Percentiles rank a stretch among this genome's conserved stretches.
These are phyloP conservation scores for Suhomyces guaymorum DNA, from an alignment of 1,139 yeast genomes.

Conservation along the genomic window DNA sequence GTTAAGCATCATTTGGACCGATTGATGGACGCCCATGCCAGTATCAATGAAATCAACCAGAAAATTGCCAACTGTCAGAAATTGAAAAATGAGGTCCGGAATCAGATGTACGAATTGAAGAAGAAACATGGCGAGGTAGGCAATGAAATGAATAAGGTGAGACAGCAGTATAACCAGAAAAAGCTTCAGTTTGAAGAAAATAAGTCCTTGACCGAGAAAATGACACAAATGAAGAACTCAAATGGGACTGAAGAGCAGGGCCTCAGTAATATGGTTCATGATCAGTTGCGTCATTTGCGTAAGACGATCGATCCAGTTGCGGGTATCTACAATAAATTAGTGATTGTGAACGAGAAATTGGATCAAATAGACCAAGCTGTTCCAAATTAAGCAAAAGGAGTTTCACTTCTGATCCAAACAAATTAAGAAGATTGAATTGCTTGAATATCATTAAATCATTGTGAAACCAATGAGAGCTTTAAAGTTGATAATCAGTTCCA, in stretches of 20 bases:
- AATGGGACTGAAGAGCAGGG: conserved; percentile 14
- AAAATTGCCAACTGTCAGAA: conserved; percentile 40
- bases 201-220: conserved; percentile 16
- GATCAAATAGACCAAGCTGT: conserved; percentile 21
- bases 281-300: conserved; percentile 17
- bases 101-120: conserved; percentile 39
- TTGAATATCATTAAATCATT: too few relatives aligned
- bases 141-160: conserved; percentile 37
- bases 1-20: conserved; percentile 31
- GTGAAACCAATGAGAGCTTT: too few relatives aligned
- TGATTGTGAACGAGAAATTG: conserved; percentile 34
- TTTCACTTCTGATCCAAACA: too few relatives aligned
- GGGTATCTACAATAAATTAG: conserved; percentile 40
- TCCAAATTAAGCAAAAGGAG: conserved; percentile 1
- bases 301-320: conserved; percentile 39
- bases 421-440: background rate
- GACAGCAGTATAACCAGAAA: conserved; percentile 31
- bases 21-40: conserved; percentile 39
- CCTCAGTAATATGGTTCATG: conserved; percentile 4
- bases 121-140: conserved; percentile 42
- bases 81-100: conserved; percentile 42
- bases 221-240: conserved; percentile 3
- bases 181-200: conserved; percentile 28
- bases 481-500: too few relatives aligned
- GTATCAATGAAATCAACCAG: conserved; percentile 41